Base-by-base conservation (phyloP, 257 asterid genomes). In the Perilla frutescens region DNA sequence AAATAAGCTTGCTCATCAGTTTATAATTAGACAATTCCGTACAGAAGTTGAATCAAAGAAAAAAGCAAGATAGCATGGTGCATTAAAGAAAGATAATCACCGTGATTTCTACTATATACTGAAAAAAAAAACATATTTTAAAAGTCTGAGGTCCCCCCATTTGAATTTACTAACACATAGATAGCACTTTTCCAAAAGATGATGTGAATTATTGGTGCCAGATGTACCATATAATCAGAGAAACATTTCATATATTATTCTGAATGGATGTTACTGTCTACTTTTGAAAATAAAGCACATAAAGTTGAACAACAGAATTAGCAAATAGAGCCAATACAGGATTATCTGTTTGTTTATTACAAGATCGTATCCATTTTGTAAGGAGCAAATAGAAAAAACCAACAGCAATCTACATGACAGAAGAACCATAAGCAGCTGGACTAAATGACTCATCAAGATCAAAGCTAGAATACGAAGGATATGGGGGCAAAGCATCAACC, bases 201-300 rank as follows among this genome's bases (percentile, higher is more conserved):
- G 55, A 67, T 56, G 66, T 62, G 75, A 67, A 75, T 80, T 75
- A 75, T 71, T 79, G 80, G 80, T 62, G 76, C 72, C 70, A 55
- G 65, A 13, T 79, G 77, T 63, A 31, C 53, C 67, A 41, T 70
- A 54, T 57, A 66, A 78, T 51, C 75, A 62, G 71, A 70, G 36
- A 43, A 70, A 63, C 56, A 50, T 70, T 41, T 36, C 57, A 51
- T 59, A 78, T 67, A 51, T 53, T 49, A 37, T 78, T 59, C 7
- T 50, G 48, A 60, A 78, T 66, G 79, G 68, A 73, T 60, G 76
- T 72, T 73, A 12, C 71, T 66, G 39, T 78, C 82, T 58, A 29
- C 78, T 78, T 71, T 72, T 66, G 54, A 44, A 62, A 66, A 67
- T 67, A 72, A 72, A 66, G 75, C 75, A 58, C 64, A 53, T 55